These are phyloP conservation scores for Alliaria petiolata DNA, from an alignment of 345 rosid species.

Conservation along the genomic window DNA sequence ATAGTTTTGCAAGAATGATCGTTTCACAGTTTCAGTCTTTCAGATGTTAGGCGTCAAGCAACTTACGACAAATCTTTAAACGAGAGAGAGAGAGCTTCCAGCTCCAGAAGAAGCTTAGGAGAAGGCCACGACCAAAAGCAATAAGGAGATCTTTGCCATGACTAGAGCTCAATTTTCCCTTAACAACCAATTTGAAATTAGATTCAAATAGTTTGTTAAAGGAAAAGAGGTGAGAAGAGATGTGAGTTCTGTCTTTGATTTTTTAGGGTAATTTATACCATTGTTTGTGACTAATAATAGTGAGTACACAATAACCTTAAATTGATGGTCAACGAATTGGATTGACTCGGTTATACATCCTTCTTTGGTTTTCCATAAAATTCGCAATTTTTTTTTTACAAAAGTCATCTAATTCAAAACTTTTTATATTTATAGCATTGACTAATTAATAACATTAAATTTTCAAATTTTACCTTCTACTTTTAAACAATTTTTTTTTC, in stretches of 20 bases:
- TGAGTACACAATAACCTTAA: background rate
- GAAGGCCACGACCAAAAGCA: conserved; percentile 27
- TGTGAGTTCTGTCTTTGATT: background rate
- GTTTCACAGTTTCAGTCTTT: background rate
- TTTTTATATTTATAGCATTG: background rate
- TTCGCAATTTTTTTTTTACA: conserved; percentile 2
- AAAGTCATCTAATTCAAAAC: background rate
- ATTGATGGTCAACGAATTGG: conserved; percentile 2
- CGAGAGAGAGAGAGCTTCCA: conserved; percentile 30
- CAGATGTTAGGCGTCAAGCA: background rate
- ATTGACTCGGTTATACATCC: background rate
- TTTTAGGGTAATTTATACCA: conserved; percentile 2
- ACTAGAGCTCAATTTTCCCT: conserved; percentile 12
- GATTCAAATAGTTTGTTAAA: conserved; percentile 30
- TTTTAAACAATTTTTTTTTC: background rate
- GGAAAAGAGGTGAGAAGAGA: conserved; percentile 22
- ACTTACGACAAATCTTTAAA: background rate
- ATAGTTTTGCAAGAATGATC: background rate
- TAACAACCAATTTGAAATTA: conserved; percentile 28
- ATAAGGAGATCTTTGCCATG: conserved; percentile 31
- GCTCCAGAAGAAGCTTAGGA: conserved; percentile 36
- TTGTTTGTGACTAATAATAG: conserved; percentile 14
- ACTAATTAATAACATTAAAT: background rate
- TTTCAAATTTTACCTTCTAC: background rate
- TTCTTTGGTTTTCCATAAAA: conserved; percentile 17